phyloP scores from a whole-genome alignment of 2,329 filamentous ascomycete genomes.

The Trichoderma citrinoviride region DNA sequence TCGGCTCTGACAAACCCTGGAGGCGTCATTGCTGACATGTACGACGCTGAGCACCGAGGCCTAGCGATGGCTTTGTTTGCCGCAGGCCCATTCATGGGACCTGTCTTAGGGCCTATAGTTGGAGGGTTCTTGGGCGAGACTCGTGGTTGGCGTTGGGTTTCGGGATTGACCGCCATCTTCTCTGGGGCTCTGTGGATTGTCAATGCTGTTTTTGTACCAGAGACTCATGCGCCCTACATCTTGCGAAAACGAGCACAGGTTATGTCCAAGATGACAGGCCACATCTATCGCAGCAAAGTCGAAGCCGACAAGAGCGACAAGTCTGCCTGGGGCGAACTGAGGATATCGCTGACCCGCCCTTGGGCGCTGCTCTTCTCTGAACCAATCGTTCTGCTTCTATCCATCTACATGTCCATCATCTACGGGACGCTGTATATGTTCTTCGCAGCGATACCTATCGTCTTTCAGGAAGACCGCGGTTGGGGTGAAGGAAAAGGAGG shows the following conservation, averaged over 20 bases:
- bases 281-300: background rate
- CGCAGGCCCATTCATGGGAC: slow-evolving; percentile 57
- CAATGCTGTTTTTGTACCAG: slow-evolving; percentile 49
- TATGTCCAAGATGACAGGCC: background rate
- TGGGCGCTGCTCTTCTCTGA: slow-evolving; percentile 52
- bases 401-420: slow-evolving; percentile 76
- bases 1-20: slow-evolving; percentile 46
- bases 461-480: slow-evolving; percentile 71
- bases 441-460: slow-evolving; percentile 80
- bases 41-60: slow-evolving; percentile 48
- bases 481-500: slow-evolving; percentile 66
- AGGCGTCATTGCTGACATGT: slow-evolving; percentile 58
- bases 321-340: background rate
- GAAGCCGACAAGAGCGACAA: background rate
- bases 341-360: background rate
- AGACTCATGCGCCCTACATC: background rate
- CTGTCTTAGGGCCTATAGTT: slow-evolving; percentile 52
- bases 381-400: slow-evolving; percentile 81
- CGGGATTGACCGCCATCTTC: background rate
- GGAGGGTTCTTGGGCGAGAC: slow-evolving; percentile 65
- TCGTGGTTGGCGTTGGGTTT: slow-evolving; percentile 40
- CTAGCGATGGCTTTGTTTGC: slow-evolving; percentile 55
- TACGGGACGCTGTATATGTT: slow-evolving; percentile 86
- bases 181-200: background rate
- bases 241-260: background rate